These are phyloP conservation scores for Pleomassaria siparia DNA, from an alignment of 2,329 filamentous ascomycete genomes.

Conservation along the genomic window DNA sequence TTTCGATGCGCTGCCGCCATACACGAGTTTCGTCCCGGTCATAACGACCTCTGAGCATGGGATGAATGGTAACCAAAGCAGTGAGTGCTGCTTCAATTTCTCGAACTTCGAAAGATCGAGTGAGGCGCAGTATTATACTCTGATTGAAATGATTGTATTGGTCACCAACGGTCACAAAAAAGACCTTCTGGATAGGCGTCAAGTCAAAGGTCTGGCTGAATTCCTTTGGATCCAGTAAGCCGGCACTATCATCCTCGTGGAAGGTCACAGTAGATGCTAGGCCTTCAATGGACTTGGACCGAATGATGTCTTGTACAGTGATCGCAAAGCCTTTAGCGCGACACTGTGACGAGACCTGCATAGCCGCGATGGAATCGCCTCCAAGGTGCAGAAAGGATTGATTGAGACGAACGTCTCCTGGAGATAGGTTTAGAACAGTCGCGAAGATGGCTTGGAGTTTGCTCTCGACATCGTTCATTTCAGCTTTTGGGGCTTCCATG, in stretches of 20 bases:
- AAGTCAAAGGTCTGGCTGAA: constrained; percentile 30
- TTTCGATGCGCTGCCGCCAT: constrained; percentile 39
- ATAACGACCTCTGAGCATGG: constrained; percentile 46
- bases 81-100: constrained; percentile 33
- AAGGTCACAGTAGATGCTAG: constrained; percentile 26
- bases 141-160: constrained; percentile 36
- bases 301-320: constrained; percentile 37
- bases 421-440: constrained; percentile 29
- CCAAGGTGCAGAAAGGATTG: constrained; percentile 39
- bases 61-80: constrained; percentile 38
- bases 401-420: constrained; percentile 31
- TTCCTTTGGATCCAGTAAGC: constrained; percentile 14
- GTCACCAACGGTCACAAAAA: constrained; percentile 30
- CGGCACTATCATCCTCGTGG: constrained; percentile 5
- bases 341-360: constrained; percentile 38
- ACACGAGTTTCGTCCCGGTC: constrained; percentile 19
- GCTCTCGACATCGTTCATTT: constrained; percentile 22
- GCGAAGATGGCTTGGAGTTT: constrained; percentile 35
- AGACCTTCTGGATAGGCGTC: constrained; percentile 33
- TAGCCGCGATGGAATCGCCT: constrained; percentile 40
- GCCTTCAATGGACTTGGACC: constrained; percentile 32
- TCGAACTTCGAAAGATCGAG: constrained; percentile 22
- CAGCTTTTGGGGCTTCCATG: constrained; percentile 13
- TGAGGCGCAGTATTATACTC: constrained; percentile 29
- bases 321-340: constrained; percentile 32